These are phyloP conservation scores for Lanmaoa pseudosensibilis DNA, from an alignment of 768 basidiomycete genomes.

Conservation along the genomic window DNA sequence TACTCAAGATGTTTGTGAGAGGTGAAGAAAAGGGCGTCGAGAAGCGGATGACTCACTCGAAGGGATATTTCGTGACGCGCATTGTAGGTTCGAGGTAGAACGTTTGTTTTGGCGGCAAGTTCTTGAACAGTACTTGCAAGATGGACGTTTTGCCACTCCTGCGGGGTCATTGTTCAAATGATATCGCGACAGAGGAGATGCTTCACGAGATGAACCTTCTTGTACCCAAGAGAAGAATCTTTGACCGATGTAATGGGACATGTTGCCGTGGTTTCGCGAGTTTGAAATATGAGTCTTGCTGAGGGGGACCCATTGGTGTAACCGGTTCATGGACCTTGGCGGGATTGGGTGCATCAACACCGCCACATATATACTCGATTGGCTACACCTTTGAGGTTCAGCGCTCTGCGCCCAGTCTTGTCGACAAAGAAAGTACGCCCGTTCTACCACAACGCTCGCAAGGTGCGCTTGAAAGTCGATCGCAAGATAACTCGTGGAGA, in stretches of 20 bases:
- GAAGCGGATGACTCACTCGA: conserved; percentile 63
- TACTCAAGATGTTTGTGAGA: conserved; percentile 31
- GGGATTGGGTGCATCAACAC: not conserved
- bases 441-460: not conserved
- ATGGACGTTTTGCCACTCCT: conserved; percentile 95
- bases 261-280: conserved; percentile 13
- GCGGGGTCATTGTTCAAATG: conserved; percentile 7
- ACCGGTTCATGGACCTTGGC: not conserved
- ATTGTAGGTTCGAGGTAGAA: conserved; percentile 90
- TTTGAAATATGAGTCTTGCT: conserved; percentile 13
- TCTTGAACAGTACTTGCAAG: conserved; percentile 87
- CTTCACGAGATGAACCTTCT: conserved; percentile 47
- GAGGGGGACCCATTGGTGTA: conserved; percentile 5
- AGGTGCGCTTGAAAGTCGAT: not conserved
- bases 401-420: no score
- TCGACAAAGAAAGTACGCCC: not conserved
- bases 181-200: not conserved
- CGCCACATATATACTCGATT: not conserved
- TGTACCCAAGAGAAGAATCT: conserved; percentile 71
- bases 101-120: conserved; percentile 76
- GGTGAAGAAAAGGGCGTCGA: not conserved
- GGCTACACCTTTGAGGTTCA: not conserved
- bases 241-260: conserved; percentile 44
- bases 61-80: conserved; percentile 67
- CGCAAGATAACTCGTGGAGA: not conserved